phyloP scores from a whole-genome alignment of 2,329 filamentous ascomycete species.

The Talaromyces atroroseus region DNA sequence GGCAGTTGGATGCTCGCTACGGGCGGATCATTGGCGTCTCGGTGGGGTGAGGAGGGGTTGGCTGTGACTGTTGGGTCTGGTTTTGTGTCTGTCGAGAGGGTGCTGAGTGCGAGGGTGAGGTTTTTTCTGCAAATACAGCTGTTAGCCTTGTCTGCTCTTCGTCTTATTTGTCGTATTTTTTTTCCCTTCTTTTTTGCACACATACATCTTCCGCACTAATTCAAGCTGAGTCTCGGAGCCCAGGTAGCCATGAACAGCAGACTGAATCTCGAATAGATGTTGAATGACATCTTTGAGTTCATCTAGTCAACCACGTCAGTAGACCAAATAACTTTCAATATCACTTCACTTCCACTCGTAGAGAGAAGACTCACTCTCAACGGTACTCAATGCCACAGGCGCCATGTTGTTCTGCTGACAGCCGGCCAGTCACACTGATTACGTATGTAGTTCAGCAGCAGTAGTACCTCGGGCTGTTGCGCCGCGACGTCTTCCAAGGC shows the following conservation, averaged over 20 bases:
- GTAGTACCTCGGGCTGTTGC: background rate
- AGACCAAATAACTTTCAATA: background rate
- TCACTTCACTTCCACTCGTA: background rate
- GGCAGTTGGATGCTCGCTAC: slow-evolving; percentile 51
- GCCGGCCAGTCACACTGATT: background rate
- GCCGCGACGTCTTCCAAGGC: background rate
- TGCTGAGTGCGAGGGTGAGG: slow-evolving; percentile 50
- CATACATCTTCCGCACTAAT: slow-evolving; percentile 54
- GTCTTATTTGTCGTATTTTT: too few relatives aligned
- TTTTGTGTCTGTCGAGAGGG: slow-evolving; percentile 42
- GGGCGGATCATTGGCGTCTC: slow-evolving; percentile 32
- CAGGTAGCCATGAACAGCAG: slow-evolving; percentile 54
- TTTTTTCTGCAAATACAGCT: slow-evolving; percentile 34
- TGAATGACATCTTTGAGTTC: slow-evolving; percentile 58
- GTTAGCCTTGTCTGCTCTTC: too few relatives aligned
- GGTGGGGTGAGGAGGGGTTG: slow-evolving; percentile 5
- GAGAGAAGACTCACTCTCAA: slow-evolving; percentile 27
- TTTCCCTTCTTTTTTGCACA: background rate
- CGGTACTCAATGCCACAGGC: slow-evolving; percentile 28
- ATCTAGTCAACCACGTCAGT: slow-evolving; percentile 24
- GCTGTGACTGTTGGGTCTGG: slow-evolving; percentile 14
- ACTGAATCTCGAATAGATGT: slow-evolving; percentile 58
- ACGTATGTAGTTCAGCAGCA: background rate
- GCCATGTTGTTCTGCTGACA: slow-evolving; percentile 32
- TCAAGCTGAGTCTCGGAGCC: slow-evolving; percentile 52